phyloP scores from a whole-genome alignment of 148 eudicot species.

The Euryodendron excelsum region DNA sequence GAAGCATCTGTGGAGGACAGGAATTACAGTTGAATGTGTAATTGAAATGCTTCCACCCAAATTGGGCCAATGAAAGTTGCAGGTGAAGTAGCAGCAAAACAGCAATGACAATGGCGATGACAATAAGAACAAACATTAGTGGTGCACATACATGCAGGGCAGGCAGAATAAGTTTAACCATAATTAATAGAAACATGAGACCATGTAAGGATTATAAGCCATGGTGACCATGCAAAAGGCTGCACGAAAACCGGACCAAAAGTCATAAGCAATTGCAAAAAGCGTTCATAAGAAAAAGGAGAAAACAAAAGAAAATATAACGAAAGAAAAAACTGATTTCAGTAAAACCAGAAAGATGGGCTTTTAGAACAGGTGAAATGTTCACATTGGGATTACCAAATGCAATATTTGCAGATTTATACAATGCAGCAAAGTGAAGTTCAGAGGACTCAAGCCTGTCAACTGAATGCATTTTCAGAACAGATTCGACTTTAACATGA shows the following conservation, averaged over 20 bases:
- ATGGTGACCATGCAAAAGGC: background rate
- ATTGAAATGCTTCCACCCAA: background rate
- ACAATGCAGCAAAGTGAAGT: slow-evolving; percentile 42
- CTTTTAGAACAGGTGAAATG: slow-evolving; percentile 35
- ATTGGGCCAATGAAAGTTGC: background rate
- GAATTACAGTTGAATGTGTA: background rate
- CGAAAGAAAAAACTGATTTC: background rate
- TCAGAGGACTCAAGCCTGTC: slow-evolving; percentile 30
- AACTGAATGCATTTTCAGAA: slow-evolving; percentile 31
- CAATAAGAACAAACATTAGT: background rate
- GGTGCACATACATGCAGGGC: too few relatives aligned
- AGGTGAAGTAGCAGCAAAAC: background rate
- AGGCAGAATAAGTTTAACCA: too few relatives aligned
- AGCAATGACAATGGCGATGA: background rate
- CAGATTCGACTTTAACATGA: slow-evolving; percentile 33
- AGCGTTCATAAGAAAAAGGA: background rate
- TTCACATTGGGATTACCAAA: slow-evolving; percentile 47
- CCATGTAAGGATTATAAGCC: background rate
- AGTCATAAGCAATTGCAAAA: background rate
- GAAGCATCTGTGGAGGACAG: too few relatives aligned
- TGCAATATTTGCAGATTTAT: slow-evolving; percentile 54
- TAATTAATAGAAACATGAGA: background rate
- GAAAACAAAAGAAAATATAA: background rate
- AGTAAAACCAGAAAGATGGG: slow-evolving; percentile 16
- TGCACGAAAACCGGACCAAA: background rate